A percentile compares a stretch with the other conserved stretches of the same genome.
phyloP scores from a whole-genome alignment of 805 yeast species.

The Cyberlindnera xishuangbannaensis region DNA sequence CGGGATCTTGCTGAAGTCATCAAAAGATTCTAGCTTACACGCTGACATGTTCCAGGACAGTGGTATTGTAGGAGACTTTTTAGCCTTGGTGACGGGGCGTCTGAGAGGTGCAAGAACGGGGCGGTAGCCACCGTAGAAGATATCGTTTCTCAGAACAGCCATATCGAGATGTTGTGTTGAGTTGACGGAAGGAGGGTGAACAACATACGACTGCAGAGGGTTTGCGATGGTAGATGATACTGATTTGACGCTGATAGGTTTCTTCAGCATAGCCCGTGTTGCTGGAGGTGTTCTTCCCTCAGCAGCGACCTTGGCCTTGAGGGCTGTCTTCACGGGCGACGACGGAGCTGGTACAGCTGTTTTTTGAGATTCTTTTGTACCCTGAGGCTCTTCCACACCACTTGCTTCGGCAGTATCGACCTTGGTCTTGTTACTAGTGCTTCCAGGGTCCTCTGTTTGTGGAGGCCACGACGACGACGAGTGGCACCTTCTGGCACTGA shows the following conservation, averaged over 20 bases:
- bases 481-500: conserved; percentile 15
- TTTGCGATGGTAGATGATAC: conserved; percentile 5
- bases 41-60: conserved; percentile 24
- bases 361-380: no score
- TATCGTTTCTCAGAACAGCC: conserved; percentile 16
- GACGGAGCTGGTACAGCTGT: no score
- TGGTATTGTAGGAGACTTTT: conserved; percentile 19
- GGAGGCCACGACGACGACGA: conserved; percentile 18
- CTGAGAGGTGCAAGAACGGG: conserved; percentile 22
- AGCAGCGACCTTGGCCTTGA: no score
- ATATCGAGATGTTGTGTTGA: conserved; percentile 23
- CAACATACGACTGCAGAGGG: conserved; percentile 1
- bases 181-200: conserved; percentile 19
- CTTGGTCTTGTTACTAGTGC: no score
- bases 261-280: conserved; percentile 9
- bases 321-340: no score
- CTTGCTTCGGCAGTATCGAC: no score
- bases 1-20: conserved; percentile 22
- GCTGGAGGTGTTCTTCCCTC: conserved; percentile 6
- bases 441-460: conserved; percentile 7
- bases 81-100: conserved; percentile 15
- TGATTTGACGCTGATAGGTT: conserved; percentile 9
- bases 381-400: no score
- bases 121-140: conserved; percentile 22
- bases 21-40: conserved; percentile 20